Percentiles rank a stretch among this genome's conserved stretches.
Evolutionary conservation across 2,329 filamentous ascomycete species (phyloP).

Genomic region (Aspergillus pseudotamarii): DNA sequence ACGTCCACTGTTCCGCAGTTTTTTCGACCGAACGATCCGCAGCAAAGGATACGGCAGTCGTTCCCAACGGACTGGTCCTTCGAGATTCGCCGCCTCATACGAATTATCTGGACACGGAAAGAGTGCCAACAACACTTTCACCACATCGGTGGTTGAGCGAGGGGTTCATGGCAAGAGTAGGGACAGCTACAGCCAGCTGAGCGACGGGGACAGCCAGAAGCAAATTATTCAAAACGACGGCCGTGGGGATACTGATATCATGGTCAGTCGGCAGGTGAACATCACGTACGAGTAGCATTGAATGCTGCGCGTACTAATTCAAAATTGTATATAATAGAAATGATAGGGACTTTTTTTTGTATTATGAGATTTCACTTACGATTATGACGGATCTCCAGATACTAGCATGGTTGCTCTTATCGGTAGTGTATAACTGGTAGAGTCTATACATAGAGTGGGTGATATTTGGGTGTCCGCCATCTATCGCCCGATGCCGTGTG

Average conservation of each 20-base stretch:
- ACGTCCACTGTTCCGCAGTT: slow-evolving; percentile 45
- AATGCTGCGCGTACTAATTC: background rate
- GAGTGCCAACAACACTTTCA: slow-evolving; percentile 11
- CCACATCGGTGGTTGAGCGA: slow-evolving; percentile 11
- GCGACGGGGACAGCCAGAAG: slow-evolving; percentile 27
- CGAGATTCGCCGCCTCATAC: slow-evolving; percentile 17
- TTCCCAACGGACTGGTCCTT: background rate
- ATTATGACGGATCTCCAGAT: background rate
- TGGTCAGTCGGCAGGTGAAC: slow-evolving; percentile 23
- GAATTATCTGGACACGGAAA: slow-evolving; percentile 21
- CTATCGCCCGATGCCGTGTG: background rate
- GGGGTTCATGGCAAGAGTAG: background rate
- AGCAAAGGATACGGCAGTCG: slow-evolving; percentile 15
- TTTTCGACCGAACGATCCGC: slow-evolving; percentile 22
- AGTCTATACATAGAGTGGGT: background rate
- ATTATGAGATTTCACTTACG: background rate
- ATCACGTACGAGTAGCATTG: slow-evolving; percentile 19
- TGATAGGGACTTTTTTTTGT: background rate
- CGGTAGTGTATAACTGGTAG: too few species aligned
- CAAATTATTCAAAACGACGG: slow-evolving; percentile 19
- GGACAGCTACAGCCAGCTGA: slow-evolving; percentile 10
- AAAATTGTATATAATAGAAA: background rate
- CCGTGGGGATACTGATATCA: slow-evolving; percentile 18
- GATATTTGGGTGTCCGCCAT: background rate
- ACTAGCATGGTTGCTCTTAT: background rate